Evolutionary conservation across 768 basidiomycete species (phyloP).

Genomic region (Agaricus subrufescens): DNA sequence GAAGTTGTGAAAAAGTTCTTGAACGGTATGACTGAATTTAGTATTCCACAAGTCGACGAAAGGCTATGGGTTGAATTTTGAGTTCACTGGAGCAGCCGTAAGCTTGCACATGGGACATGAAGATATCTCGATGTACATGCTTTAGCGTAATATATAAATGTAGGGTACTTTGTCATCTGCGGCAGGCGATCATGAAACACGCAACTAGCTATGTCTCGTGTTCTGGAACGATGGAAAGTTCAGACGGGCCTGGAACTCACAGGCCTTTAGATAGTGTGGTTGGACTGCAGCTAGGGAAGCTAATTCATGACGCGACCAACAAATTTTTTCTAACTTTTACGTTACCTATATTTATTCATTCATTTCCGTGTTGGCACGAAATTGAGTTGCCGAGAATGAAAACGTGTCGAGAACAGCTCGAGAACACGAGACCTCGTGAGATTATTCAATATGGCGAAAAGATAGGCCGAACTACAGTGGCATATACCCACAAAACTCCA

Average conservation of each 20-base stretch:
- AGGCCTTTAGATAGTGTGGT: no score
- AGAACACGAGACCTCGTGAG: no score
- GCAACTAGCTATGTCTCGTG: neutral
- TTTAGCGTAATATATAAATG: no score
- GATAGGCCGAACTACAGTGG: no score
- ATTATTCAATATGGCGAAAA: no score
- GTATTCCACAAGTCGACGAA: slow-evolving; percentile 51
- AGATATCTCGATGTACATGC: slow-evolving; percentile 6
- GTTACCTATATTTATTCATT: no score
- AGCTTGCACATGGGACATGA: slow-evolving; percentile 11
- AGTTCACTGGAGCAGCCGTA: neutral
- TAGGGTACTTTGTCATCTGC: neutral
- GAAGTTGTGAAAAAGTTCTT: slow-evolving; percentile 17
- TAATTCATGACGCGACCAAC: no score
- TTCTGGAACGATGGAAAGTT: neutral
- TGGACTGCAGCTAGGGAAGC: no score
- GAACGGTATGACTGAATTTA: slow-evolving; percentile 6
- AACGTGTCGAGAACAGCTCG: no score
- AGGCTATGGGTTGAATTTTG: slow-evolving; percentile 4
- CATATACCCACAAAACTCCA: neutral
- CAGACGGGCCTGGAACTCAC: neutral
- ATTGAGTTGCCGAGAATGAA: slow-evolving; percentile 15
- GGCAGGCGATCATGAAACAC: neutral
- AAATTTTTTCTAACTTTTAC: no score
- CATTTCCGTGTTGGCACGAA: neutral